Evolutionary conservation across 805 yeast genomes (phyloP).

Genomic region (Ogataea ramenticola): DNA sequence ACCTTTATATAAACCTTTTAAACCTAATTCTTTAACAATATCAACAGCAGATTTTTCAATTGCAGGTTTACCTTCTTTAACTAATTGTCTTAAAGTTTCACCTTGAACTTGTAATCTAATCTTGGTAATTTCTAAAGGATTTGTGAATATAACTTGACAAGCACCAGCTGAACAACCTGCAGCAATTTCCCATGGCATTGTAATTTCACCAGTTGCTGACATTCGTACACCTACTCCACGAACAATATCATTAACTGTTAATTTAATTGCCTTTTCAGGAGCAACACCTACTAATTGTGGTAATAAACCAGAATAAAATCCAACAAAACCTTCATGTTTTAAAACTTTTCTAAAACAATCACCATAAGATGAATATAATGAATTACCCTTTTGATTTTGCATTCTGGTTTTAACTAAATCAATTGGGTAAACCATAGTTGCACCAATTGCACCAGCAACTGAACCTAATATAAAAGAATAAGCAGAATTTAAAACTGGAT

Average conservation of each 20-base stretch:
- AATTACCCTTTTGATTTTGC: conserved; percentile 84
- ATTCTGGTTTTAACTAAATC: conserved; percentile 93
- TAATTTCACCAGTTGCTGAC: conserved; percentile 40
- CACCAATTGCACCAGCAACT: conserved; percentile 95
- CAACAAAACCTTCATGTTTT: conserved; percentile 69
- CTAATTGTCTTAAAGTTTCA: conserved; percentile 39
- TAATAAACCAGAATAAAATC: conserved; percentile 85
- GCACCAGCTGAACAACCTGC: conserved; percentile 97
- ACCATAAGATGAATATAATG: conserved; percentile 67
- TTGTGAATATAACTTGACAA: conserved; percentile 92
- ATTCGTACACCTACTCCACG: conserved; percentile 59
- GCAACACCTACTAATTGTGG: conserved; percentile 97
- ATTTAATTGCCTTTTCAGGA: conserved; percentile 95
- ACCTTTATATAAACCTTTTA: conserved; percentile 85
- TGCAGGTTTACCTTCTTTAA: conserved; percentile 18
- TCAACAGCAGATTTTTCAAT: conserved; percentile 53
- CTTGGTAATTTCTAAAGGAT: conserved; percentile 93
- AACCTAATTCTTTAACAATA: conserved; percentile 72
- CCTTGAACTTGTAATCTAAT: conserved; percentile 94
- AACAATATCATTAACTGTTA: conserved; percentile 86
- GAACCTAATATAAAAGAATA: conserved; percentile 89
- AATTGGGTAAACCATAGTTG: conserved; percentile 95
- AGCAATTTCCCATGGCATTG: conserved; percentile 57
- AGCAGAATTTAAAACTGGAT: conserved; percentile 74
- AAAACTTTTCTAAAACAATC: conserved; percentile 83